Percentiles rank a stretch among this genome's conserved stretches.
Evolutionary conservation across 2,329 filamentous ascomycete genomes (phyloP).

Genomic region (Penicillium hesseltinei): DNA sequence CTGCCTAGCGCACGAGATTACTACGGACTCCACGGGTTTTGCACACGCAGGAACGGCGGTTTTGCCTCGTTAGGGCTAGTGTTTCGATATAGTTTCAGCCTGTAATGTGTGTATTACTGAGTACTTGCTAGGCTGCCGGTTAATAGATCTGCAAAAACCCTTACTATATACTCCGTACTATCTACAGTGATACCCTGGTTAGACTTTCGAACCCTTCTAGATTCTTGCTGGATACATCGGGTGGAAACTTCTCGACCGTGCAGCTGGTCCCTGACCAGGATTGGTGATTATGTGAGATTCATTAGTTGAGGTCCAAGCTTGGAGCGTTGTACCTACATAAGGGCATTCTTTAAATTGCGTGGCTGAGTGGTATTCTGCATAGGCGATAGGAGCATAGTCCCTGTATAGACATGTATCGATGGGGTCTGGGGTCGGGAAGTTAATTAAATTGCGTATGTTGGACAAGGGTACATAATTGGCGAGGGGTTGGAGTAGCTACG

Average conservation of each 20-base stretch:
- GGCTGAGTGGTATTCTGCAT: not conserved
- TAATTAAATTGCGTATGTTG: not conserved
- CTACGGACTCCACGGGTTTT: not conserved
- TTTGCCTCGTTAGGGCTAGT: not conserved
- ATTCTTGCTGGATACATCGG: not conserved
- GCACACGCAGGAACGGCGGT: not conserved
- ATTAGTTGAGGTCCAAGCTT: not conserved
- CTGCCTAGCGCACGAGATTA: not conserved
- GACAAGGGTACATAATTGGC: not conserved
- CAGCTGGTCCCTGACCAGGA: not conserved
- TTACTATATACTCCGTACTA: too few relatives aligned
- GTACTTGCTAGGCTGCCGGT: not conserved
- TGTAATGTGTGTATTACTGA: not conserved
- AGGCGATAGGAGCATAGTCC: too few relatives aligned
- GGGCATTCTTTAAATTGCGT: not conserved
- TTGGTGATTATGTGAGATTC: not conserved
- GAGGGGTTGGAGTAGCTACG: not conserved
- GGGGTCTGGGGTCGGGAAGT: not conserved
- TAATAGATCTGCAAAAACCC: not conserved
- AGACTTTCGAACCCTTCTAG: not conserved
- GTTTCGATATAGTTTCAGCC: not conserved
- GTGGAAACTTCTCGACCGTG: not conserved
- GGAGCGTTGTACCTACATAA: not conserved
- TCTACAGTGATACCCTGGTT: not conserved
- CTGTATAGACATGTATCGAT: not conserved